Conservation (phyloP, 805 yeast species). For the Metschnikowia santaceciliae region DNA sequence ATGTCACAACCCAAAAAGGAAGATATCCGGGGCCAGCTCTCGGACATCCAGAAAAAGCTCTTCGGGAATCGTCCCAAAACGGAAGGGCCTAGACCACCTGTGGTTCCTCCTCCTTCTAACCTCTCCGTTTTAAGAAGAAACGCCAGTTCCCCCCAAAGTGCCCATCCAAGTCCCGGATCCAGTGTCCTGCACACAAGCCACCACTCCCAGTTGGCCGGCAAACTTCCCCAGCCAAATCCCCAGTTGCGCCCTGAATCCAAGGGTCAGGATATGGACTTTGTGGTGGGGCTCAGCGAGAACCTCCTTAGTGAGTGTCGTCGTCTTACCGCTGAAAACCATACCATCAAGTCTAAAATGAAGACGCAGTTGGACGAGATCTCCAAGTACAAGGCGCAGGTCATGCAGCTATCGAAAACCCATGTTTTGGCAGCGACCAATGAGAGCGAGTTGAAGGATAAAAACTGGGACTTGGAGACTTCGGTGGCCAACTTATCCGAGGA, state of each 20-base stretch:
- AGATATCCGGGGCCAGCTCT: conserved; percentile 38
- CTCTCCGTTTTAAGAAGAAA: conserved; percentile 11
- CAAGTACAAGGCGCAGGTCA: conserved; percentile 31
- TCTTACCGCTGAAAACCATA: conserved; percentile 59
- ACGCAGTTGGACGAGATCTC: conserved; percentile 42
- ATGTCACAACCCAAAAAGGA: conserved; percentile 19
- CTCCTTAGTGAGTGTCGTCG: conserved; percentile 66
- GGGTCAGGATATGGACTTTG: conserved; percentile 65
- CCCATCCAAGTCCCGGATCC: not conserved
- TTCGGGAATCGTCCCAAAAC: conserved; percentile 18
- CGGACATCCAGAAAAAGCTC: conserved; percentile 35
- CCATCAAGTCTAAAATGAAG: conserved; percentile 41
- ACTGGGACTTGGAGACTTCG: conserved; percentile 62
- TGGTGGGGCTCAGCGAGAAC: conserved; percentile 71
- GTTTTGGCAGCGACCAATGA: conserved; percentile 39
- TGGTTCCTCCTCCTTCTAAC: conserved; percentile 6
- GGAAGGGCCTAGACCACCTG: conserved; percentile 1
- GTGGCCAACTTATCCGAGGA: conserved; percentile 43
- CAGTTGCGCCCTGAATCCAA: conserved; percentile 40
- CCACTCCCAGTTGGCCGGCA: conserved; percentile 11
- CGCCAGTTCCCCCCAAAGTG: conserved; percentile 1
- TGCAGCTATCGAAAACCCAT: conserved; percentile 32
- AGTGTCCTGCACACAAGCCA: not conserved
- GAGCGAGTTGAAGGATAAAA: conserved; percentile 51
- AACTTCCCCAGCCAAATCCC: conserved; percentile 24